Evolutionary conservation across 2,329 filamentous ascomycete species (phyloP), one percentile per base, ranked within the genome.

Genomic region (Calonectria ilicicola): DNA sequence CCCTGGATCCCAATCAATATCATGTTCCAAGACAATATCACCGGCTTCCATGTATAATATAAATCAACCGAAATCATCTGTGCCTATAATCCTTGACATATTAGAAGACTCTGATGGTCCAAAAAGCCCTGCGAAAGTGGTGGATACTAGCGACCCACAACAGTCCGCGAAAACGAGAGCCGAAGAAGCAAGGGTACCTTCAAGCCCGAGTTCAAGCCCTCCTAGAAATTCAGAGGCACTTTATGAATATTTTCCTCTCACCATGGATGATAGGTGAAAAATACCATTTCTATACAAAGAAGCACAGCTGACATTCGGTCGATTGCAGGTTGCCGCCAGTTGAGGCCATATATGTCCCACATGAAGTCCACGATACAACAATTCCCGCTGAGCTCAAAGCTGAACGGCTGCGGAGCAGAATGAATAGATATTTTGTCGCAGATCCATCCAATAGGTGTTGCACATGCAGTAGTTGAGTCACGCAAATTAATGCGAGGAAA

Each of bases 171-270:
- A 3, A 23, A 51, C 14, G 29, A 26, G 15, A 51, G 62, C 73
- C 2, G n/a, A 12, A 6, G 63, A 82, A 19, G 88, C 89, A 72
- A 85, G 86, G 72, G 85, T 85, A 76, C 87, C 86, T 74, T 85
- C 79, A 8, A 78, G 80, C 10, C 77, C 78, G 40, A 84, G 27
- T 19, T 75, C 71, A 62, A 78, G 80, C 7, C 79, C 81, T 29
- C 75, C 81, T 2, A 90, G 92, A 75, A 90, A 92, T 73, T 12
- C n/a, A 26, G 90, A 92, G 77, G 86, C 96, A 75, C 86, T 98
- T 21, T 98, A 98, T 81, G 96, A 98, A 84, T 98, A 98, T 81
- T 98, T 98, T 75, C 96, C 96, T 0, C 88, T 98, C 17, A 95
- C 93, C 58, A 85, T 98, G 72, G 95, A 98, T 82, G 96, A 98